Percentiles rank a stretch among this genome's conserved stretches.
Evolutionary conservation across 1,284 basidiomycete genomes (phyloP).

Genomic region (Pascua sp.): DNA sequence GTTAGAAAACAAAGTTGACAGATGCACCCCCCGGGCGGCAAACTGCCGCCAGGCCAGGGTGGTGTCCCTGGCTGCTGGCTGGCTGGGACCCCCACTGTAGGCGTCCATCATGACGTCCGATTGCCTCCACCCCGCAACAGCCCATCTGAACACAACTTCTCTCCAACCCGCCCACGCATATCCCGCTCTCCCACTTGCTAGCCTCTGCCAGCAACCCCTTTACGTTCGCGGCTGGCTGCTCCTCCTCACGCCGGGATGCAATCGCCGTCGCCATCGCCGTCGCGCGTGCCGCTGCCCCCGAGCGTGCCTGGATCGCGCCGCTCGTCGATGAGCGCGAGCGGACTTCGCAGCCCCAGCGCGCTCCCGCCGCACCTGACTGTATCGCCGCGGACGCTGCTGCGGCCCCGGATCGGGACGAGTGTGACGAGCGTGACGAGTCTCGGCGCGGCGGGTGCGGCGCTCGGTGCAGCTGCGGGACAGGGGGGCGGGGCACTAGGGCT

Average conservation of each 20-base stretch:
- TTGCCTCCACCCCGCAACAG: too few relatives aligned
- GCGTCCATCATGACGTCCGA: too few relatives aligned
- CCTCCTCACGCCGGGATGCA: too few relatives aligned
- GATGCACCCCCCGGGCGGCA: background rate
- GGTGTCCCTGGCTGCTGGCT: background rate
- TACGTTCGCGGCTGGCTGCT: too few relatives aligned
- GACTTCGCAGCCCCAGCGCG: background rate
- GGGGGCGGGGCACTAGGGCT: background rate
- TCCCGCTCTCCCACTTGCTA: too few relatives aligned
- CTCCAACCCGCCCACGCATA: too few relatives aligned
- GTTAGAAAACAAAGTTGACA: background rate
- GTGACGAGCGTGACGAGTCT: conserved; percentile 19
- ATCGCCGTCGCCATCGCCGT: conserved; percentile 8
- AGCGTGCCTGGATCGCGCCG: conserved; percentile 6
- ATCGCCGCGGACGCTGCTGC: conserved; percentile 25
- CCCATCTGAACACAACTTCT: too few relatives aligned
- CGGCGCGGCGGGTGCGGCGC: conserved; percentile 3
- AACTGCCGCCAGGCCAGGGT: background rate
- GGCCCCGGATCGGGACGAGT: conserved; percentile 27
- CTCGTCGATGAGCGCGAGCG: conserved; percentile 5
- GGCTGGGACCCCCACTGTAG: background rate
- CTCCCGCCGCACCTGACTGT: conserved; percentile 8
- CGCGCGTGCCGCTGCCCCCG: conserved; percentile 10
- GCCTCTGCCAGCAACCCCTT: too few relatives aligned
- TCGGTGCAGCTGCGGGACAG: background rate